Conservation (phyloP, 2,329 filamentous ascomycete species). For the Didymella segeticola region DNA sequence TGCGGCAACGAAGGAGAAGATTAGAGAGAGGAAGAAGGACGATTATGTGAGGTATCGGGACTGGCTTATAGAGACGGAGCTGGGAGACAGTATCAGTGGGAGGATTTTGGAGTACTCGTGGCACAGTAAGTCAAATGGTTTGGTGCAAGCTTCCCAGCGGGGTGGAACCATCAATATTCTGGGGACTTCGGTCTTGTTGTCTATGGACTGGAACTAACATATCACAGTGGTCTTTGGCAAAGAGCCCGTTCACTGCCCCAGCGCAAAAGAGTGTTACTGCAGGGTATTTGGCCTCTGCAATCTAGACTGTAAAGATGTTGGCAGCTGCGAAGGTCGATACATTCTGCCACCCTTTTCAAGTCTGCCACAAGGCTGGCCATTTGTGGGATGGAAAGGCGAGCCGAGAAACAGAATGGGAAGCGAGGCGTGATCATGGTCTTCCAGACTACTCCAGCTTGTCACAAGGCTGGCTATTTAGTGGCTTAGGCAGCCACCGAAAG, state of each 20-base stretch:
- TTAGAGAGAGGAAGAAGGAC: conserved; percentile 53
- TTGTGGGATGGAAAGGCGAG: conserved; percentile 57
- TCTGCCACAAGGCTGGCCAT: conserved; percentile 69
- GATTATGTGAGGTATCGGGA: conserved; percentile 58
- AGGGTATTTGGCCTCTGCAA: conserved; percentile 69
- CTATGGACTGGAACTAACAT: conserved; percentile 22
- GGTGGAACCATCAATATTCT: too few species aligned
- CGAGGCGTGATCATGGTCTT: conserved; percentile 2
- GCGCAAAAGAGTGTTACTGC: conserved; percentile 69
- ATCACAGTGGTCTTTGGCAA: conserved; percentile 46
- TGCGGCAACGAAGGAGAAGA: conserved; percentile 57
- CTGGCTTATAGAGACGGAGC: conserved; percentile 57
- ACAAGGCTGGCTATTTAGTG: background rate
- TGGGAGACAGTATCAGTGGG: conserved; percentile 59
- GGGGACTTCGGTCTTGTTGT: too few species aligned
- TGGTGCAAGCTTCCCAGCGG: too few species aligned
- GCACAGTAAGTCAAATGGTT: conserved; percentile 58
- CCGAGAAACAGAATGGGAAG: conserved; percentile 14
- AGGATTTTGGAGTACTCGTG: conserved; percentile 66
- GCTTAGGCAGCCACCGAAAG: background rate
- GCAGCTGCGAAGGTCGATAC: conserved; percentile 65
- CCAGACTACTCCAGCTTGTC: background rate
- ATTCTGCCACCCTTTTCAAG: conserved; percentile 63
- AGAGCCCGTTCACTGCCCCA: conserved; percentile 64
- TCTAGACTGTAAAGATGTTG: conserved; percentile 49